A percentile compares a stretch with the other conserved stretches of the same genome.
Conservation (phyloP, 2,329 filamentous ascomycete genomes). For the Microascus cirrosus region DNA sequence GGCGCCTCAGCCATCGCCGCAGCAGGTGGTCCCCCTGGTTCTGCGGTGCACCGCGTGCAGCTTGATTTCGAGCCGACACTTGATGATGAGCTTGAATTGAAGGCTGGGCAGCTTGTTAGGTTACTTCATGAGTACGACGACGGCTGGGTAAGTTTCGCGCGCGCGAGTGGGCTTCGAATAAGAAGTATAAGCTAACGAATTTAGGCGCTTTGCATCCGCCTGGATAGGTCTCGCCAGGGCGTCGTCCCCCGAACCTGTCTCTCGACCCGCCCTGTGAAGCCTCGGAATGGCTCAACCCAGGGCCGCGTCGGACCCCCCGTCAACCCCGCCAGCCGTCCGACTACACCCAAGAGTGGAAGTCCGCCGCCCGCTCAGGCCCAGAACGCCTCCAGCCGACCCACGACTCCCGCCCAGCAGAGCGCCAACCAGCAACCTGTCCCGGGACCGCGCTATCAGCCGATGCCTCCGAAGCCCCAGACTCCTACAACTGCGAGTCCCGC, state of each 20-base stretch:
- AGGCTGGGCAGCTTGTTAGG: conserved; percentile 72
- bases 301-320: conserved; percentile 41
- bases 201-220: conserved; percentile 78
- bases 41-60: conserved; percentile 79
- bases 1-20: conserved; percentile 50
- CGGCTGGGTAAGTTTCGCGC: conserved; percentile 72
- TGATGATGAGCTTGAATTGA: conserved; percentile 80
- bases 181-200: conserved; percentile 16
- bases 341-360: conserved; percentile 20
- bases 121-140: conserved; percentile 95
- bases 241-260: conserved; percentile 90
- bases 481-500: conserved; percentile 27
- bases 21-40: conserved; percentile 45
- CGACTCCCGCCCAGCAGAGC: conserved; percentile 15
- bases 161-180: not conserved
- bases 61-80: conserved; percentile 89
- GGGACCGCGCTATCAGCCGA: conserved; percentile 21
- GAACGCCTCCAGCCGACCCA: not conserved
- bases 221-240: conserved; percentile 86
- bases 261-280: conserved; percentile 84
- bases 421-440: conserved; percentile 28
- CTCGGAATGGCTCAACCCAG: conserved; percentile 40
- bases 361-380: conserved; percentile 4
- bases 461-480: conserved; percentile 15
- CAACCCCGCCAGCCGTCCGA: conserved; percentile 30